Evolutionary conservation across 2,329 filamentous ascomycete genomes (phyloP).

Genomic region (Xylariaceae sp.): DNA sequence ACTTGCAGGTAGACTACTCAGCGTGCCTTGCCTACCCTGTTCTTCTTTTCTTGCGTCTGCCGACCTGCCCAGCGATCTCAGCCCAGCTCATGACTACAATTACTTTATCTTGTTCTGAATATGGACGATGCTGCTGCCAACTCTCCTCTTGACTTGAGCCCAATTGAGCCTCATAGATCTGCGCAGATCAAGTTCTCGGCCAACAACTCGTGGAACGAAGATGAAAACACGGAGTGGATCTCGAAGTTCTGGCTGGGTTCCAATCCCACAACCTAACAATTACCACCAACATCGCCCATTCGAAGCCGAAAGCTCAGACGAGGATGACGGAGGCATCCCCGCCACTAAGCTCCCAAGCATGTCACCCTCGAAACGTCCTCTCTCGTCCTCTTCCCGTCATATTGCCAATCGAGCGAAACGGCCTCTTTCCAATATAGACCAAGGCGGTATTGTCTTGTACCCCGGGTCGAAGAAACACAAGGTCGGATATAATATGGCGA

Average conservation of each 20-base stretch:
- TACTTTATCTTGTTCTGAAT: too few species aligned
- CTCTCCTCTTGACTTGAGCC: background rate
- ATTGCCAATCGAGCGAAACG: slow-evolving; percentile 14
- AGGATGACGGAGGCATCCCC: slow-evolving; percentile 36
- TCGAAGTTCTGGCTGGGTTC: slow-evolving; percentile 1
- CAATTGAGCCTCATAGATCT: background rate
- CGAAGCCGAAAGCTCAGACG: slow-evolving; percentile 29
- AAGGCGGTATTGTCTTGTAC: slow-evolving; percentile 20
- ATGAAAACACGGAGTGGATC: slow-evolving; percentile 27
- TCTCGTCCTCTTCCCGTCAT: background rate
- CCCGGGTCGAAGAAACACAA: slow-evolving; percentile 30
- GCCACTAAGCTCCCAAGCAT: slow-evolving; percentile 4
- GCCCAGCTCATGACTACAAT: too few species aligned
- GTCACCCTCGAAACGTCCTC: slow-evolving; percentile 26
- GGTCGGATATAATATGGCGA: slow-evolving; percentile 17
- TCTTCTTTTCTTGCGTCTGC: too few species aligned
- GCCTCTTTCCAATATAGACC: slow-evolving; percentile 11
- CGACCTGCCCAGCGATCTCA: too few species aligned
- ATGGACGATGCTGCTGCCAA: background rate
- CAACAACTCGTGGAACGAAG: slow-evolving; percentile 12
- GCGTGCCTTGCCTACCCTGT: too few species aligned
- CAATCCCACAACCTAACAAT: slow-evolving; percentile 1
- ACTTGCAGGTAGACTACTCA: too few species aligned
- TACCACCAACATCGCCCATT: background rate
- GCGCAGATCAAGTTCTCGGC: background rate